Base-by-base conservation (phyloP, 768 basidiomycete genomes). In the Serpula lacrymans region DNA sequence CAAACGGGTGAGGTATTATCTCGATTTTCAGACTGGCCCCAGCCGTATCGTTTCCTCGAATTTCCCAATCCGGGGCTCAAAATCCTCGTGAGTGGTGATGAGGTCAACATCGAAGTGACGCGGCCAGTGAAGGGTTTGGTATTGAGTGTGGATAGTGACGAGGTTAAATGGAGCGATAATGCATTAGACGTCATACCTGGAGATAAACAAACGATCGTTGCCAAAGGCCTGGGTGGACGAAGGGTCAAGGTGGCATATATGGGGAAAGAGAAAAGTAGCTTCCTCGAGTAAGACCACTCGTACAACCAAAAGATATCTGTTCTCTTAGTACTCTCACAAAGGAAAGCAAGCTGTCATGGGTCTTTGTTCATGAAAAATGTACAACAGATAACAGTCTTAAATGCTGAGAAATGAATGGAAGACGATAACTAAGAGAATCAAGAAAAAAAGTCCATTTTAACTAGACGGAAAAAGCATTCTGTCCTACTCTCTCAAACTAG, bases 41-140 rank as follows among this genome's bases (percentile, higher is more conserved):
- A 67, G 26, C 67, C 63, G 30, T 63, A 45, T 45, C 53, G 57
- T 7, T 47, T 51, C 34, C 29, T 63, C 24, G 56, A 56, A n/a
- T 51, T 58, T 41, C 62, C 60, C 20, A 52, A 60, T 18, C 63
- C 62, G 1, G 47, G 25, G 12, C 45, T 61, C 18, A 30, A 39
- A 8, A 33, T 33, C 14, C 6, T 6, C 6, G n/a, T 33, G 7
- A 41, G 36, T 2, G 49, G 42, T 5, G 52, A 51, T 11, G 23
- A 26, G 7, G 22, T 60, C 6, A 36, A 11, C 7, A 23, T 59
- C 5, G 23, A 45, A 12, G 58, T 39, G 22, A 26, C 29, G 27
- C 42, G 47, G 14, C 58, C 58, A 20, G 41, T 53, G 12, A 59
- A 59, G 37, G 54, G 51, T 3, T 45, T 57, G 4, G 41, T 54